Conservation (phyloP, 2,329 filamentous ascomycete species). For the Rutstroemia sp. region DNA sequence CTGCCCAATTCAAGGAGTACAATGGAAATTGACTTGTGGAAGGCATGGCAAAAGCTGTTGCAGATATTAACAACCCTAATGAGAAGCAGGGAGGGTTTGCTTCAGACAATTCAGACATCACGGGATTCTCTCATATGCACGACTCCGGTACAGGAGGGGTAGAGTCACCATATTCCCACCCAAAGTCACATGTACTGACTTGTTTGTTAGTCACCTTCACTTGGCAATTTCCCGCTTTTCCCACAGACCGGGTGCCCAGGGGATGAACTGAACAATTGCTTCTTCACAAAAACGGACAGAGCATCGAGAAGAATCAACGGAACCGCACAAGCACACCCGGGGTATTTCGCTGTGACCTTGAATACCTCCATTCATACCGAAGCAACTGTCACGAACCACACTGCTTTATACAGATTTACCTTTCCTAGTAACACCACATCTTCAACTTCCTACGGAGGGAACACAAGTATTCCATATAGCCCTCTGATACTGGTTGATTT, state of each 20-base stretch:
- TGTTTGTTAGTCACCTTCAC: conserved; percentile 39
- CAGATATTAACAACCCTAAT: conserved; percentile 40
- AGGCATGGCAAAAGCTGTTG: conserved; percentile 44
- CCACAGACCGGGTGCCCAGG: conserved; percentile 53
- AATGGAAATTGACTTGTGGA: conserved; percentile 12
- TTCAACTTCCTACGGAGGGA: too few relatives aligned
- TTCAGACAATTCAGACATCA: conserved; percentile 34
- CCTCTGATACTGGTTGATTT: conserved; percentile 61
- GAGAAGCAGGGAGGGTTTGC: conserved; percentile 51
- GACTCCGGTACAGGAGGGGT: conserved; percentile 39
- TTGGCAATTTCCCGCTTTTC: conserved; percentile 72
- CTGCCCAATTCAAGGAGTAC: background rate
- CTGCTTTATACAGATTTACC: conserved; percentile 59
- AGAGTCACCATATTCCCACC: too few relatives aligned
- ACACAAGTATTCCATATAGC: conserved; percentile 26
- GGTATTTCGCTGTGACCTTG: conserved; percentile 56
- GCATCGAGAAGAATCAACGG: conserved; percentile 33
- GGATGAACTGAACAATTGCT: conserved; percentile 55
- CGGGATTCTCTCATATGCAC: conserved; percentile 31
- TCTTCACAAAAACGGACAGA: conserved; percentile 45
- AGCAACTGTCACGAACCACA: conserved; percentile 59
- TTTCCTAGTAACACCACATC: conserved; percentile 37
- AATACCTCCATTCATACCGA: conserved; percentile 51
- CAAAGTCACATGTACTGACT: too few relatives aligned
- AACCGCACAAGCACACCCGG: conserved; percentile 51